Base-by-base conservation (phyloP, 2,329 filamentous ascomycete species). In the Claviceps purpurea region DNA sequence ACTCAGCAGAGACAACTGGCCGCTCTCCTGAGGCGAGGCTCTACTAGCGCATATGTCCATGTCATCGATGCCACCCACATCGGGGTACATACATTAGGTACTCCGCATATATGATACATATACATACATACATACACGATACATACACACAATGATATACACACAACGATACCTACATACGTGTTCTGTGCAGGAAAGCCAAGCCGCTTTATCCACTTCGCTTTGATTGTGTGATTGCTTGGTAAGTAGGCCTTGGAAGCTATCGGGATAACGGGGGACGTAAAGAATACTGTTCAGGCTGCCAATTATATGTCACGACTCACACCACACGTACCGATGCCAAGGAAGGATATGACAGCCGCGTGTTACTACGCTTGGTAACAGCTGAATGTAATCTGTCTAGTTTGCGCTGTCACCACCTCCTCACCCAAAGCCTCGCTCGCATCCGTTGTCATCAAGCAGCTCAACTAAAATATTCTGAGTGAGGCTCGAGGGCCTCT, bases 371-470 rank as follows among this genome's bases (percentile, higher is more conserved):
- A 62, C 67, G 65, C 63, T 59, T 59, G 61, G 57, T 63, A 26
- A 26, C 24, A 64, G 63, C 64, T 65, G 64, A 61, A 61, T 64
- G 57, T 64, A 57, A 54, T 67, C 60, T 66, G 63, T 66, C 63
- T 67, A 66, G 60, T 64, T 56, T 60, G 62, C 61, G 60, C 58
- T 61, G 59, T 59, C 60, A 60, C 61, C 61, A 60, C 61, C 59
- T 57, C 57, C 55, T 56, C 56, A 45, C 55, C 57, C 57, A 57
- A 55, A 58, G 53, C 56, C 57, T 65, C 55, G 56, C 57, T 65
- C 55, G 57, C 59, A 59, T 51, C 54, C 55, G 58, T 18, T 58
- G 56, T 55, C 55, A 50, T 57, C 53, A 58, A 56, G 55, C 54
- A 58, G 57, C 55, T 56, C 53, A 56, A 54, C 56, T 54, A 56